Base-by-base conservation (phyloP, 257 asterid species). In the Primulina eburnea region DNA sequence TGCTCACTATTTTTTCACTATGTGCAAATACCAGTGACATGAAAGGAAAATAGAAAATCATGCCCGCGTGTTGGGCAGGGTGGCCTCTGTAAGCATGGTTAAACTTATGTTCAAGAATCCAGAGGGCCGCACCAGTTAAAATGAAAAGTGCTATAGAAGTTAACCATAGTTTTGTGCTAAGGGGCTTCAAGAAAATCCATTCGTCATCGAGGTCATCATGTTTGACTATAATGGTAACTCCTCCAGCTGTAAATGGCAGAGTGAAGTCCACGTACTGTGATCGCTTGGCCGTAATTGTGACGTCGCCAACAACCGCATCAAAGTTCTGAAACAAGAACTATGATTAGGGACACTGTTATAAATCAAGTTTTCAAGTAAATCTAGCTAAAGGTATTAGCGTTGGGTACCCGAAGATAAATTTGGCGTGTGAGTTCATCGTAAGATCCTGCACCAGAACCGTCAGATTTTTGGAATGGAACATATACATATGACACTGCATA, bases 1-100 rank as follows among this genome's bases (percentile, higher is more conserved):
- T 82, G 71, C 62, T 77, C 70, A 80, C 37, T 52, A 82, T 67
- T 71, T 69, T 82, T 71, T 82, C 87, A 77, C 85, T 74, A 6
- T 81, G 85, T 28, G 81, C 76, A 58, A 74, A 81, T 64, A 74
- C 80, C 20, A 81, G 62, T 4, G 85, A 74, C 57, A 78, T 71
- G 78, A 81, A 81, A 33, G 0, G 14, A 83, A 65, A 50, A 77
- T 24, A 24, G 80, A 5, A 82, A 77, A 56, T 84, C 88, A 33
- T 76, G 50, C 80, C 78, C 4, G 76, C 24, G 16, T 77, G 82
- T 35, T 68, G 62, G 18, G 56, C n/a, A 0, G 59, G 17, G 32
- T 75, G 33, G 17, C 85, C 82, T 20, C 57, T 75, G 50, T 74
- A 78, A 11, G 76, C 79, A 35, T 28, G 59, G 55, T 81, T 81